Percentiles rank a stretch among this genome's conserved stretches.
These are phyloP conservation scores for Aspergillus bertholletiae DNA, from an alignment of 495 filamentous ascomycete species.

Conservation along the genomic window DNA sequence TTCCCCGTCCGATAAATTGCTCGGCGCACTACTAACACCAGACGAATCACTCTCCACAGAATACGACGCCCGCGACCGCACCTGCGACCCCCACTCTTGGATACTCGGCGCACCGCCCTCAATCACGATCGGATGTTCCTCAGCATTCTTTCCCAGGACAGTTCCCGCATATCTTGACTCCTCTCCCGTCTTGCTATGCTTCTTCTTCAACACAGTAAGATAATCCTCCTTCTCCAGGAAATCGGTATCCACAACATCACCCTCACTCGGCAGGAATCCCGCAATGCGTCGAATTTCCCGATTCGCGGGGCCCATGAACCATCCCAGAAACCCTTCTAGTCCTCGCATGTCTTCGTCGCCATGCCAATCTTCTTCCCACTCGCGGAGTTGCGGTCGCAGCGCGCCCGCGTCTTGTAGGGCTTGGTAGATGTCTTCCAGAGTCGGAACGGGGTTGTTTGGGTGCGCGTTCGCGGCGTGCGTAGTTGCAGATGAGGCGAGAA, in stretches of 20 bases:
- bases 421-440: slow-evolving; percentile 74
- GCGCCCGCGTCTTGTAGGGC: slow-evolving; percentile 74
- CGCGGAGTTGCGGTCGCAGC: slow-evolving; percentile 57
- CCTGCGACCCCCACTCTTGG: slow-evolving; percentile 56
- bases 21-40: slow-evolving; percentile 42
- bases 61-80: slow-evolving; percentile 30
- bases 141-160: slow-evolving; percentile 64
- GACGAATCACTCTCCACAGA: slow-evolving; percentile 35
- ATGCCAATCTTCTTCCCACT: slow-evolving; percentile 55
- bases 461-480: slow-evolving; percentile 55
- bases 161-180: slow-evolving; percentile 79
- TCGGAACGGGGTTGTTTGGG: slow-evolving; percentile 45
- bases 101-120: slow-evolving; percentile 72
- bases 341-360: slow-evolving; percentile 71
- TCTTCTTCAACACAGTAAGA: slow-evolving; percentile 74
- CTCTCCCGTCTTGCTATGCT: slow-evolving; percentile 78
- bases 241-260: slow-evolving; percentile 43
- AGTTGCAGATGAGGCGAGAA: slow-evolving; percentile 62
- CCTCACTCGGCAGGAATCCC: slow-evolving; percentile 46
- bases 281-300: slow-evolving; percentile 70
- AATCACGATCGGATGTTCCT: slow-evolving; percentile 63
- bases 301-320: slow-evolving; percentile 66
- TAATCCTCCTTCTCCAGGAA: slow-evolving; percentile 65
- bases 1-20: slow-evolving; percentile 38
- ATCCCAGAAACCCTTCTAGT: slow-evolving; percentile 66